These are phyloP conservation scores for Astrothelium subdiscretum DNA, from an alignment of 495 filamentous ascomycete species.

Conservation along the genomic window DNA sequence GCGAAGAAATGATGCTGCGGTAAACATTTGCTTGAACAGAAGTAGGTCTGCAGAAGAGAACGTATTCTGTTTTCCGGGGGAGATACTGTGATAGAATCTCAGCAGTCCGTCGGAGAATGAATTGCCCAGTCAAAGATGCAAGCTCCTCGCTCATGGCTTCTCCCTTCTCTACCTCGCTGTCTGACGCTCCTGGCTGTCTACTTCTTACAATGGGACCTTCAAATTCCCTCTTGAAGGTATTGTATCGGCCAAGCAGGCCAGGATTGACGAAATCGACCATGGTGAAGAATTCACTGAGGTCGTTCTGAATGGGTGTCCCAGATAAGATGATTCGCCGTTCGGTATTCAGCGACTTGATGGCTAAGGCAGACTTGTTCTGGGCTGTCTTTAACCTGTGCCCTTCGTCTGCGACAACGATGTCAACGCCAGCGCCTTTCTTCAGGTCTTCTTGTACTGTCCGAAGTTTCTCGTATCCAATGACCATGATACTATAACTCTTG, in stretches of 20 bases:
- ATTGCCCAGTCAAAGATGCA: slow-evolving; percentile 51
- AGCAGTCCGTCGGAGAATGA: slow-evolving; percentile 68
- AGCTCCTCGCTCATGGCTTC: slow-evolving; percentile 58
- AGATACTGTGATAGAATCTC: slow-evolving; percentile 63
- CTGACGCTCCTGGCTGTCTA: slow-evolving; percentile 56
- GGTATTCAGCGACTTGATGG: slow-evolving; percentile 62
- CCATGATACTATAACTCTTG: slow-evolving; percentile 66
- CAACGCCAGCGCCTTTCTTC: slow-evolving; percentile 50
- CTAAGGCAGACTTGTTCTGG: slow-evolving; percentile 67
- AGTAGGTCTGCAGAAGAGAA: slow-evolving; percentile 66
- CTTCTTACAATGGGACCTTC: slow-evolving; percentile 62
- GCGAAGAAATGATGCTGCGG: slow-evolving; percentile 56
- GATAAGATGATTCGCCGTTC: slow-evolving; percentile 57
- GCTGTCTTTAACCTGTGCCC: slow-evolving; percentile 73
- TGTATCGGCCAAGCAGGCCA: slow-evolving; percentile 54
- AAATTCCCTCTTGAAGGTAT: slow-evolving; percentile 60
- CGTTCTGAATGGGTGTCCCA: slow-evolving; percentile 72
- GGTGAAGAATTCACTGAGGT: slow-evolving; percentile 65
- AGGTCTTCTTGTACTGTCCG: slow-evolving; percentile 57
- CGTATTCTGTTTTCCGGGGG: slow-evolving; percentile 67
- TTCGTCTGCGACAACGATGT: slow-evolving; percentile 75
- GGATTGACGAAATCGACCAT: slow-evolving; percentile 77
- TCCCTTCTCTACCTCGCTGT: slow-evolving; percentile 62
- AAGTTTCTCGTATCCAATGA: slow-evolving; percentile 73
- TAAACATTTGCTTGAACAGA: slow-evolving; percentile 57